These are phyloP conservation scores for Tulasnella sp. DNA, from an alignment of 768 basidiomycete genomes.

Conservation along the genomic window DNA sequence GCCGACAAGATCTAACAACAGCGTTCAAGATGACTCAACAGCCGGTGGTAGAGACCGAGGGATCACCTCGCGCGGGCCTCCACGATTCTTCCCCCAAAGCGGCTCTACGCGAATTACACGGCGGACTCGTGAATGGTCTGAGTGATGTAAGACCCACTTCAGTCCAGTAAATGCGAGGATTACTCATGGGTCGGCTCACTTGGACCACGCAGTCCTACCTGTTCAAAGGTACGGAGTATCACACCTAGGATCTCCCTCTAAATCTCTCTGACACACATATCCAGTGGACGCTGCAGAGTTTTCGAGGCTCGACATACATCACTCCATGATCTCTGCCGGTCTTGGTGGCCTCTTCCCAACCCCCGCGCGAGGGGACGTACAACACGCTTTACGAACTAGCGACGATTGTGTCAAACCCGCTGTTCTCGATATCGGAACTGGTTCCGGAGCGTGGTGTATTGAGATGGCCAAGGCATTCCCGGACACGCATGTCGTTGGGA, in stretches of 20 bases:
- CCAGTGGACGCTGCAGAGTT: background rate
- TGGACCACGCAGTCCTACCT: no score
- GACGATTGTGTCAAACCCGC: background rate
- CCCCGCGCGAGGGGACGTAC: background rate
- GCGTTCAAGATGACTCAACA: background rate
- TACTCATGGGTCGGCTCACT: no score
- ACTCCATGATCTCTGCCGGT: background rate
- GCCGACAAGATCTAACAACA: background rate
- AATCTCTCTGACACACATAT: no score
- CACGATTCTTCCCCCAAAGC: background rate
- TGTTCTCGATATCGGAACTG: slow-evolving; percentile 23
- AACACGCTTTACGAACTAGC: background rate
- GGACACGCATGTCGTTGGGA: background rate
- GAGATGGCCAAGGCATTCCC: slow-evolving; percentile 10
- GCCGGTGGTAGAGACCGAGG: background rate
- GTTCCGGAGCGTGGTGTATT: slow-evolving; percentile 15
- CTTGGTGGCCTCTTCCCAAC: background rate
- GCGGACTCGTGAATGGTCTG: background rate
- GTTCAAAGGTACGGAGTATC: no score
- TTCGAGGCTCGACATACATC: background rate
- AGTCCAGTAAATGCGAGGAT: no score
- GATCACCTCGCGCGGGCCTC: background rate
- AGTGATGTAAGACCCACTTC: background rate
- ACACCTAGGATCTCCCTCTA: no score
- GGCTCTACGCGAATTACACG: background rate